Conservation (phyloP, 2,329 filamentous ascomycete species). For the Colletotrichum sp. region DNA sequence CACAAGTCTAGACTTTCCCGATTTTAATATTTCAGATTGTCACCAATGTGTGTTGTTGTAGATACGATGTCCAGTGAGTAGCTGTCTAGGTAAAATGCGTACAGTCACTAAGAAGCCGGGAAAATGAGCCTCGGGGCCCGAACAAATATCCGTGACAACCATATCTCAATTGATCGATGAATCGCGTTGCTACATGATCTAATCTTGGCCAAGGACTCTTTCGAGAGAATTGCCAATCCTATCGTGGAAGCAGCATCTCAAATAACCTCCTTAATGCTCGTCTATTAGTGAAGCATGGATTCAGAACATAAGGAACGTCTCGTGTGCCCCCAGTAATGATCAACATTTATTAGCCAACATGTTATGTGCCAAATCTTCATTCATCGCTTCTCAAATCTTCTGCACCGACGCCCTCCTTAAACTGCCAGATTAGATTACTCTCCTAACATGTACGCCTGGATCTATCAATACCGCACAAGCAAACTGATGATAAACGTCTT, state of each 20-base stretch:
- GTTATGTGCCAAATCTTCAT: neutral
- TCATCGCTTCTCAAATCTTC: neutral
- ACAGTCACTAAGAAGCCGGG: neutral
- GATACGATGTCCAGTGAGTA: neutral
- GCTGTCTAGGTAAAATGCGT: neutral
- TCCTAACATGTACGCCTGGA: neutral
- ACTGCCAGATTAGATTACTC: neutral
- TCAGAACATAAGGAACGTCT: neutral
- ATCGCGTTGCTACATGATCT: neutral
- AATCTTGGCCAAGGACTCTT: neutral
- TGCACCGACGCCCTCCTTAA: neutral
- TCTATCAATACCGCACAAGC: neutral
- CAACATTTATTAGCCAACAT: neutral
- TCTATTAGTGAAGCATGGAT: neutral
- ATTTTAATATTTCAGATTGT: neutral
- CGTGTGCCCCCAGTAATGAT: neutral
- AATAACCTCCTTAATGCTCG: too few relatives aligned
- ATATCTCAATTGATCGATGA: neutral
- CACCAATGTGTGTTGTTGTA: neutral
- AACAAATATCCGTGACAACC: neutral
- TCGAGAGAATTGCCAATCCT: neutral
- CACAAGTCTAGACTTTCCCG: neutral
- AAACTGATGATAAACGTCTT: neutral
- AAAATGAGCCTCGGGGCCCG: neutral
- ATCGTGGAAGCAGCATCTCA: too few relatives aligned